These are phyloP conservation scores for Ceratocystis lukuohia DNA, from an alignment of 2,329 filamentous ascomycete genomes.

Conservation along the genomic window DNA sequence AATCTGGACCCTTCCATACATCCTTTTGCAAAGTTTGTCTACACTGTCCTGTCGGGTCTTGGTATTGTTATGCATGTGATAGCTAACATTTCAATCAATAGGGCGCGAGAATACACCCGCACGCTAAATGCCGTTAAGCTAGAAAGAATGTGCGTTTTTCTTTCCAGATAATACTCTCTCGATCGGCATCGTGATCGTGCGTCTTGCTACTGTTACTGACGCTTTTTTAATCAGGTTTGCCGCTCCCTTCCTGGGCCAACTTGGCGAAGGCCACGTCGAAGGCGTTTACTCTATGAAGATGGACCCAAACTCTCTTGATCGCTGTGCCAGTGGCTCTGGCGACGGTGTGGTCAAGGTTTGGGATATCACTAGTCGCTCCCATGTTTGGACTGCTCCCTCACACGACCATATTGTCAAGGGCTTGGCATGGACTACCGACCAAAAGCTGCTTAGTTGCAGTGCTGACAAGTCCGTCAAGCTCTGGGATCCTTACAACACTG, in stretches of 20 bases:
- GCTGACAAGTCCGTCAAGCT: conserved; percentile 79
- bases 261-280: conserved; percentile 84
- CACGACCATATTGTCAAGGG: conserved; percentile 93
- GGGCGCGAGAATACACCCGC: conserved; percentile 58
- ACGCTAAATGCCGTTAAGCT: conserved; percentile 70
- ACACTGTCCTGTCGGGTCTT: not conserved
- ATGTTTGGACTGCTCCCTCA: conserved; percentile 65
- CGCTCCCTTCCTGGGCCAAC: conserved; percentile 61
- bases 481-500: conserved; percentile 73
- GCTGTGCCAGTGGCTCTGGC: conserved; percentile 71
- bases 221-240: conserved; percentile 25
- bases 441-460: conserved; percentile 75
- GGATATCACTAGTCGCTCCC: conserved; percentile 59
- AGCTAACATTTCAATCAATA: conserved; percentile 24
- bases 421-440: conserved; percentile 75
- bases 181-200: not conserved
- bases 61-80: not conserved
- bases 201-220: not conserved
- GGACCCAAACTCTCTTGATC: conserved; percentile 59
- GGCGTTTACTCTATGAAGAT: conserved; percentile 69
- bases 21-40: conserved; percentile 47
- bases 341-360: conserved; percentile 92
- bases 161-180: not conserved
- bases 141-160: conserved; percentile 63
- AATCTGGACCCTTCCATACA: conserved; percentile 76